A percentile compares a stretch with the other conserved stretches of the same genome.
These are phyloP conservation scores for Thinopyrum elongatum DNA, from an alignment of 176 grass and related monocot genomes.

Conservation along the genomic window DNA sequence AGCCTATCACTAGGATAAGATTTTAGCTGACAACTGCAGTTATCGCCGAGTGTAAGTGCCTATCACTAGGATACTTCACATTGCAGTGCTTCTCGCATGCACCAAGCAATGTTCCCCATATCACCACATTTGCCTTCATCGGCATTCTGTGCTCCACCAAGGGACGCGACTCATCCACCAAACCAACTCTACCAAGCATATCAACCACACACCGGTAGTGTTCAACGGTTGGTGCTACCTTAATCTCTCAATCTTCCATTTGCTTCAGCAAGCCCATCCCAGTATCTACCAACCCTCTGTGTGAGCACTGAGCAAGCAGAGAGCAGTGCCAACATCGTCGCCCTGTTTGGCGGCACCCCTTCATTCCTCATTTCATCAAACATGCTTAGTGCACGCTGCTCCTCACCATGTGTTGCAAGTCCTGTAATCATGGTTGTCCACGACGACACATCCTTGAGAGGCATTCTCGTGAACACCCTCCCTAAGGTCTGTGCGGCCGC, in stretches of 20 bases:
- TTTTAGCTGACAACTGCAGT: conserved; percentile 20
- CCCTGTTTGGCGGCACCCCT: conserved; percentile 33
- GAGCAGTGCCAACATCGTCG: conserved; percentile 38
- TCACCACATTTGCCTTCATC: conserved; percentile 46
- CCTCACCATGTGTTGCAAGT: conserved; percentile 39
- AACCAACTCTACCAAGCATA: conserved; percentile 49
- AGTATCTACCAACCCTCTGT: conserved; percentile 26
- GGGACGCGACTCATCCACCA: conserved; percentile 29
- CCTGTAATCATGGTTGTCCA: conserved; percentile 54
- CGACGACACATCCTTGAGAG: conserved; percentile 19
- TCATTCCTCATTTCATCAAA: conserved; percentile 40
- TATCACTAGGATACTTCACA: conserved; percentile 13
- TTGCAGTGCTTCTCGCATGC: conserved; percentile 48
- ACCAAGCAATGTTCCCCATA: conserved; percentile 49
- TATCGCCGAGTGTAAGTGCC: conserved; percentile 12
- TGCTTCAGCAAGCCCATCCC: conserved; percentile 39
- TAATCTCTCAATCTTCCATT: conserved; percentile 40
- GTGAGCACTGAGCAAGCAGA: conserved; percentile 38
- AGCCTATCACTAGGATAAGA: neutral
- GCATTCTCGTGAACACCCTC: conserved; percentile 35
- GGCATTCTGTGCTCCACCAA: conserved; percentile 43
- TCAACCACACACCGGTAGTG: conserved; percentile 46
- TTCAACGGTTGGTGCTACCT: conserved; percentile 23
- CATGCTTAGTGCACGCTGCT: conserved; percentile 21
- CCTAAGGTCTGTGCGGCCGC: conserved; percentile 29